Evolutionary conservation across 1,284 basidiomycete species (phyloP).

Genomic region (Naganishia albida): DNA sequence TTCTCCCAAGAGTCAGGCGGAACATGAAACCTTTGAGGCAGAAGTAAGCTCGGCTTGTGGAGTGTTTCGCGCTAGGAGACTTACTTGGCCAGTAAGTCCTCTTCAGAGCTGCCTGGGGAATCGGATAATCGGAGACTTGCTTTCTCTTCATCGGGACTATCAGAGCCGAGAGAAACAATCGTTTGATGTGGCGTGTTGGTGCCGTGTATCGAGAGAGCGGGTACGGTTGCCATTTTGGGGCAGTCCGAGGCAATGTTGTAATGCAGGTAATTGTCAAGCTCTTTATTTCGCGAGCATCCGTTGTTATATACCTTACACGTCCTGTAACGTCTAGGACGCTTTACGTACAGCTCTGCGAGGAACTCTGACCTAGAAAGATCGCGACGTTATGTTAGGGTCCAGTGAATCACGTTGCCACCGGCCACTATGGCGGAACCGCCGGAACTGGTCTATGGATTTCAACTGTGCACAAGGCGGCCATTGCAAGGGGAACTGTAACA

Average conservation of each 20-base stretch:
- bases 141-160: constrained; percentile 23
- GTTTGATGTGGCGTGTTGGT: constrained; percentile 12
- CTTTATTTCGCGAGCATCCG: too few relatives aligned
- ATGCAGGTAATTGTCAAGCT: too few relatives aligned
- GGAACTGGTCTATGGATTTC: too few relatives aligned
- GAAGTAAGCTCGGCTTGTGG: neutral
- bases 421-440: too few relatives aligned
- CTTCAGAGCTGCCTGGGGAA: constrained; percentile 11
- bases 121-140: neutral
- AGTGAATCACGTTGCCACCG: too few relatives aligned
- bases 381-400: too few relatives aligned
- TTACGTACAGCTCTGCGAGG: too few relatives aligned
- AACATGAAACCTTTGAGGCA: constrained; percentile 36
- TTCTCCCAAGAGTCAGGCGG: constrained; percentile 48
- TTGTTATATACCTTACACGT: too few relatives aligned
- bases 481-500: too few relatives aligned
- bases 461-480: too few relatives aligned
- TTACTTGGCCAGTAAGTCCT: constrained; percentile 25
- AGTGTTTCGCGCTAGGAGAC: neutral
- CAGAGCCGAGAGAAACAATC: neutral
- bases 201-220: constrained; percentile 13
- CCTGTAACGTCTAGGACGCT: too few relatives aligned
- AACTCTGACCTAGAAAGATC: too few relatives aligned
- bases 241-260: neutral
- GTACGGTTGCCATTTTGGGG: constrained; percentile 8